Conservation (phyloP, 2,329 filamentous ascomycete genomes). For the Colletotrichum ledebouriae region DNA sequence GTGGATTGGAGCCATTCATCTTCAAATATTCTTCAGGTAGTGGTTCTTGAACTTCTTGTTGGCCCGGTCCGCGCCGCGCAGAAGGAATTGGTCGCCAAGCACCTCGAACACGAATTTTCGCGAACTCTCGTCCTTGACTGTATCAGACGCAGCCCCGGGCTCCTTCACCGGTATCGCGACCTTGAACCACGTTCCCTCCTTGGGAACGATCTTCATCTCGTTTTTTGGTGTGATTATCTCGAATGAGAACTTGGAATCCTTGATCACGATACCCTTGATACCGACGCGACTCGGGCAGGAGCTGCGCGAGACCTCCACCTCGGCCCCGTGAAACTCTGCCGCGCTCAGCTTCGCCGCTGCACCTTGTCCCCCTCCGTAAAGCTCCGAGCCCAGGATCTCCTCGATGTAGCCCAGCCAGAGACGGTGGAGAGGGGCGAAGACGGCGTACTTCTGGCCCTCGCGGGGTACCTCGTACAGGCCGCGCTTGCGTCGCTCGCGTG, state of each 20-base stretch:
- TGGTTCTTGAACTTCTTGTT: constrained; percentile 94
- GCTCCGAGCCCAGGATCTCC: constrained; percentile 78
- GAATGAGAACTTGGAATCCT: constrained; percentile 88
- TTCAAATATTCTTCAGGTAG: constrained; percentile 80
- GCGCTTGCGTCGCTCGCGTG: constrained; percentile 80
- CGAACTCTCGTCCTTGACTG: neutral
- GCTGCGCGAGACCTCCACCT: constrained; percentile 85
- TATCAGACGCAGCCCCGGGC: constrained; percentile 37
- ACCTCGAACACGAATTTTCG: constrained; percentile 82
- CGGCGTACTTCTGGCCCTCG: constrained; percentile 75
- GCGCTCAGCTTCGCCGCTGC: constrained; percentile 82
- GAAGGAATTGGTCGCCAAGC: constrained; percentile 88
- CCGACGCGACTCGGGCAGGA: constrained; percentile 86
- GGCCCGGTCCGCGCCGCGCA: constrained; percentile 84
- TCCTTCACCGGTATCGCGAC: constrained; percentile 72
- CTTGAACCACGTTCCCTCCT: constrained; percentile 89
- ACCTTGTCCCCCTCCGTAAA: constrained; percentile 67
- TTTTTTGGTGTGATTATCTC: constrained; percentile 83
- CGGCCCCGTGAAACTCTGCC: constrained; percentile 92
- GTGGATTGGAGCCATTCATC: rapidly evolving
- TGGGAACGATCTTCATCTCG: constrained; percentile 83
- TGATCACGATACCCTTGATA: constrained; percentile 85
- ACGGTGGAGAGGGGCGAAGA: constrained; percentile 81
- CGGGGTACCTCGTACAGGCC: constrained; percentile 82
- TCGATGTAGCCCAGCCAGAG: constrained; percentile 90